These are phyloP conservation scores for Trifolium subterraneum DNA, from an alignment of 306 rosid genomes.

Conservation along the genomic window DNA sequence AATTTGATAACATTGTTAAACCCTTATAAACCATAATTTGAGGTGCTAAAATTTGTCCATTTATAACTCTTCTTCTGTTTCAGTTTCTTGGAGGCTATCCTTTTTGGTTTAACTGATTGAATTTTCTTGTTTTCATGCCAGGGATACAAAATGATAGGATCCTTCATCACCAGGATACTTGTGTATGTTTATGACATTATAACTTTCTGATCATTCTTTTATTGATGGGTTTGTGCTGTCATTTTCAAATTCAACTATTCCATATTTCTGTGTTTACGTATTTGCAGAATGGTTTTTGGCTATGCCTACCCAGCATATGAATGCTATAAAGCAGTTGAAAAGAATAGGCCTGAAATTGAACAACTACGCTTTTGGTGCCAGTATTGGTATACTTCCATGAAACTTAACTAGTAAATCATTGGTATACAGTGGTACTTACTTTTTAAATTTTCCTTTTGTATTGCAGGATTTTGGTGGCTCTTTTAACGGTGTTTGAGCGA, in stretches of 20 bases:
- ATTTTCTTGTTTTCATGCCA: slow-evolving; percentile 37
- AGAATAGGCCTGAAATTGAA: slow-evolving; percentile 79
- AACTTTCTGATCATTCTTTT: slow-evolving; percentile 17
- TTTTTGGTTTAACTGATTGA: slow-evolving; percentile 38
- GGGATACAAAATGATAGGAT: slow-evolving; percentile 83
- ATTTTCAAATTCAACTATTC: neutral
- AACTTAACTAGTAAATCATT: slow-evolving; percentile 15
- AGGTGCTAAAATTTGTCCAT: neutral
- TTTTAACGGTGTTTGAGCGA: slow-evolving; percentile 82
- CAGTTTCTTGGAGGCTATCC: slow-evolving; percentile 18
- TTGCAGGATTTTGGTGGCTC: slow-evolving; percentile 91
- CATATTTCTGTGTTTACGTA: slow-evolving; percentile 19
- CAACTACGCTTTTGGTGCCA: slow-evolving; percentile 95
- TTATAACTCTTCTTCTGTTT: slow-evolving; percentile 12
- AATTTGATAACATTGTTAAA: neutral
- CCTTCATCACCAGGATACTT: slow-evolving; percentile 82
- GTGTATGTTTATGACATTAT: slow-evolving; percentile 60
- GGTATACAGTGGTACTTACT: neutral
- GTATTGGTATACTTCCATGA: slow-evolving; percentile 64
- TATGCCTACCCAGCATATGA: slow-evolving; percentile 96
- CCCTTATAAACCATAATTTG: slow-evolving; percentile 2
- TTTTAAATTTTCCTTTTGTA: slow-evolving; percentile 13
- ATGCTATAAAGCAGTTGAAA: slow-evolving; percentile 87
- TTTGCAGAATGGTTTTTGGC: slow-evolving; percentile 81
- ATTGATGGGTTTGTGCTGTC: slow-evolving; percentile 6